Conservation (phyloP, 2,329 filamentous ascomycete species). For the Byssochlamys sp. region DNA sequence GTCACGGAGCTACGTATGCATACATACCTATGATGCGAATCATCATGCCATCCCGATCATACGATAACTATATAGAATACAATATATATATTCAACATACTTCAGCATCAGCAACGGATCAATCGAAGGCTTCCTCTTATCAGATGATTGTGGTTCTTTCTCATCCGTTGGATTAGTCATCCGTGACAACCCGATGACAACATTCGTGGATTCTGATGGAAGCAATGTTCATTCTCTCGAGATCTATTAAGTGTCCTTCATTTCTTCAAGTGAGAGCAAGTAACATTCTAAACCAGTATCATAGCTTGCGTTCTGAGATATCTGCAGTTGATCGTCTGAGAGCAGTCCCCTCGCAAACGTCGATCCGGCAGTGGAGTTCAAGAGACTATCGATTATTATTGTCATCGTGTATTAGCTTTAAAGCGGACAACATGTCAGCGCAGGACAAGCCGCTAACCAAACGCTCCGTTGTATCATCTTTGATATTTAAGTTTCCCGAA, state of each 20-base stretch:
- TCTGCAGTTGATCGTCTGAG: background rate
- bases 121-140: background rate
- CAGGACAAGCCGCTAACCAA: conserved; percentile 12
- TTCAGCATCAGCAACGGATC: background rate
- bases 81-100: background rate
- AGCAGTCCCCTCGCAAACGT: background rate
- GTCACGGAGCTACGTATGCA: background rate
- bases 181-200: background rate
- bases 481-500: conserved; percentile 28
- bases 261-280: background rate
- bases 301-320: background rate
- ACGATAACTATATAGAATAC: background rate
- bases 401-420: background rate
- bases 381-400: background rate
- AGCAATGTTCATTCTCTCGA: background rate
- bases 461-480: conserved; percentile 35
- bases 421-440: background rate
- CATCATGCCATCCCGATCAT: background rate
- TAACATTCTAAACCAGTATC: background rate
- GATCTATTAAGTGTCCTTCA: background rate
- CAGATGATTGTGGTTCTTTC: background rate
- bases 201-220: background rate
- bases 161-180: background rate
- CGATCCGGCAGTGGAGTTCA: background rate
- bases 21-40: background rate